Evolutionary conservation across 306 rosid species (phyloP), one percentile per base, ranked within the genome.

Genomic region (Cercis canadensis): DNA sequence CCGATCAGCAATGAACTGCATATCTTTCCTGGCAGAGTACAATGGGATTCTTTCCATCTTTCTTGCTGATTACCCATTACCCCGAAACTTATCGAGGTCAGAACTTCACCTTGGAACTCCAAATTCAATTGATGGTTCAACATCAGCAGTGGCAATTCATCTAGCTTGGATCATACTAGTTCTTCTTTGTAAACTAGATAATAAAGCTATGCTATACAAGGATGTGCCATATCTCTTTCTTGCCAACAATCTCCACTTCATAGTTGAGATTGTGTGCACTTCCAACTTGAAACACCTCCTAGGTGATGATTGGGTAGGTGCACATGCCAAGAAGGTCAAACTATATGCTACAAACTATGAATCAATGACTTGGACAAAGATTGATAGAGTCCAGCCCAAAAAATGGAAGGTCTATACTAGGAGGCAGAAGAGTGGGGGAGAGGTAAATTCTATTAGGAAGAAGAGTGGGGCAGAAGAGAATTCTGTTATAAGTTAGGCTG

Each of bases 101-200:
- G 77, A 73, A 11, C 32, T 78, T 11, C 50, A 75, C 75, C 18
- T 74, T 12, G 76, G 67, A 44, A 70, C 34, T 33, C 45, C 60
- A 11, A 51, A 53, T 34, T 7, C 76, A 1, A 70, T 18, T 6
- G 82, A 82, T 11, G 49, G 54, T 3, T 11, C 81, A 2, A 49
- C 87, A 4, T 58, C 70, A 12, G 56, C 77, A 7, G 75, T 41
- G 4, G 66, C 85, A 5, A 56, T 80, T 46, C 82, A 78, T 44
- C 44, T 83, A 12, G 84, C 86, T 29, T 81, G 91, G 85, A 82
- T 86, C 32, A 61, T 83, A 44, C 57, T 86, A 19, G 84, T 75
- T 74, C 91, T 86, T 33, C 11, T 86, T 34, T 81, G 91, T 75
- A 86, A 86, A 67, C 83, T 83, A 2, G 86, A 86, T 40, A 50